phyloP scores from a whole-genome alignment of 441 rosid species.

The Erodium moschatum region DNA sequence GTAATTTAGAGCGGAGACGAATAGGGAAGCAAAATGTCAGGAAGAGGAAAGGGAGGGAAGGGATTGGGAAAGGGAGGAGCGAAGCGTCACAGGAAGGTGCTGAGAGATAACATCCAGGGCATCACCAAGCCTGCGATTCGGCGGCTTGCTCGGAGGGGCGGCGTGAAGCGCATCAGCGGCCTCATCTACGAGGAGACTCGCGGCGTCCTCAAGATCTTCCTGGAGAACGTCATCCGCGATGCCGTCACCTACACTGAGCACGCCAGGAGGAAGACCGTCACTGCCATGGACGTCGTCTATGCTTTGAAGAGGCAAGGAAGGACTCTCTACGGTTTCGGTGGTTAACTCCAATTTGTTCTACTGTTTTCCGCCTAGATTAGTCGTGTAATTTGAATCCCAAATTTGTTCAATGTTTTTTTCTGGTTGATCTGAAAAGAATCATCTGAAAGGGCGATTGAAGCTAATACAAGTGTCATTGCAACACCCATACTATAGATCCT shows the following conservation, averaged over 20 bases:
- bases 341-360: too few species aligned
- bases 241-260: slow-evolving; percentile 26
- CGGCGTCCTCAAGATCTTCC: slow-evolving; percentile 24
- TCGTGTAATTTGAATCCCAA: too few species aligned
- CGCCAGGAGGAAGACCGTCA: slow-evolving; percentile 23
- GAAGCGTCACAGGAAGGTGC: slow-evolving; percentile 24
- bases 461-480: too few species aligned
- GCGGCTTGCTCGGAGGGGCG: slow-evolving; percentile 22
- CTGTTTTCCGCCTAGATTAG: too few species aligned
- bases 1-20: too few species aligned
- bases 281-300: slow-evolving; percentile 25
- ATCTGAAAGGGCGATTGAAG: too few species aligned
- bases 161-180: slow-evolving; percentile 25
- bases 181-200: slow-evolving; percentile 16
- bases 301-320: slow-evolving; percentile 25
- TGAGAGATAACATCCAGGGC: slow-evolving; percentile 20
- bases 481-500: too few species aligned
- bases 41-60: slow-evolving; percentile 26
- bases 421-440: too few species aligned
- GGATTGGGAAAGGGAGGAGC: slow-evolving; percentile 24
- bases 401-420: too few species aligned
- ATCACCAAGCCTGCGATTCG: slow-evolving; percentile 12
- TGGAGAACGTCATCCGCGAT: slow-evolving; percentile 25
- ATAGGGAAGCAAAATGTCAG: slow-evolving; percentile 18
- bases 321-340: slow-evolving; percentile 24